Evolutionary conservation across 148 eudicot species (phyloP), one percentile per base, ranked within the genome.

Genomic region (Rheum nobile): DNA sequence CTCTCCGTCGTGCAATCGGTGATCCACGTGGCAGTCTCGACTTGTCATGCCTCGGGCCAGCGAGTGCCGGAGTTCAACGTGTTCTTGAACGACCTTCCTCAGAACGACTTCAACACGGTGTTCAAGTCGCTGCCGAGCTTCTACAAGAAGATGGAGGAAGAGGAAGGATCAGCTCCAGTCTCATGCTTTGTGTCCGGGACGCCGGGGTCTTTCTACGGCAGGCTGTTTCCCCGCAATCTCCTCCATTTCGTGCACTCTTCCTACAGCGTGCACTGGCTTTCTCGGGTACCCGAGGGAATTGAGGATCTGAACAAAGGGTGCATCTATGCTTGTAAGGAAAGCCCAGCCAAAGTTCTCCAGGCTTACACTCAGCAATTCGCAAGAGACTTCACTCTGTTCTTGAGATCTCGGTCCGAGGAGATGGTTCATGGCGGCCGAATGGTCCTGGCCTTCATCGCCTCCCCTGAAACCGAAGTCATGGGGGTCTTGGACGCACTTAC

Each of bases 341-440:
- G 76, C 50, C 48, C 76, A 19, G 17, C 19, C 10, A 34, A 22
- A 35, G 76, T 74, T 19, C 37, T 50, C 10, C 21, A 74, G 7
- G 76, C 70, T 32, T 74, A 74, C 50, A n/a, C 41, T 59, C 16
- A 2, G 0, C 76, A 74, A n/a, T 74, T 74, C 50, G 14, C 43
- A 2, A 59, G 43, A 35, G 65, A 57, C 32, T 57, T 57, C 65
- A 57, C 65, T 11, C 14, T 26, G 9, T 57, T 57, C 31, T 26
- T 74, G 50, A 74, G n/a, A 43, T 61, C 21, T 4, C 69, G 76
- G 2, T 74, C 76, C 7, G 57, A 74, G 22, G 76, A 74, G 28
- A 74, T 74, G n/a, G 70, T 57, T 0, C 0, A 9, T 22, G 76
- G 70, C 13, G 76, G 70, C 16, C 24, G 69, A 17, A 74, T 74